Percentiles rank a stretch among this genome's conserved stretches.
Evolutionary conservation across 371 early-diverging fungal genomes (phyloP).

Genomic region (Circinella minor): DNA sequence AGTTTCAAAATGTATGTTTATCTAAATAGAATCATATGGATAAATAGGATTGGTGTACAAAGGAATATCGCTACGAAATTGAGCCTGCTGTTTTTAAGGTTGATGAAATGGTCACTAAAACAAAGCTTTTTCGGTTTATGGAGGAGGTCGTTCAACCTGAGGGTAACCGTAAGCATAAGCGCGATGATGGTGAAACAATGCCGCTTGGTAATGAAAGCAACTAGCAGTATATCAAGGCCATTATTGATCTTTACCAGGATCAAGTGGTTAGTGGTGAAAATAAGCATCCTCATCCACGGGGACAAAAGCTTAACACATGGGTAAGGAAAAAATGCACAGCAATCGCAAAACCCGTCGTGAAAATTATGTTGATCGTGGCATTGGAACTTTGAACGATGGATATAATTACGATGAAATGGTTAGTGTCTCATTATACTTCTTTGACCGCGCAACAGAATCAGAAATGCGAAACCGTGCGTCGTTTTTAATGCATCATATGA

Average conservation of each 20-base stretch:
- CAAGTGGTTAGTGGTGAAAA: not conserved
- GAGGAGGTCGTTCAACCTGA: no score
- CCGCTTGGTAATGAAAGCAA: not conserved
- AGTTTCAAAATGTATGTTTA: no score
- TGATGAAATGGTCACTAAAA: no score
- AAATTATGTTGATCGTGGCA: not conserved
- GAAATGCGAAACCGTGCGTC: conserved; percentile 1
- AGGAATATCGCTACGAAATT: no score
- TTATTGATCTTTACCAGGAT: not conserved
- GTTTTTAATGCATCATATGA: not conserved
- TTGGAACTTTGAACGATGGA: not conserved
- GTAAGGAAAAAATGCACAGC: not conserved
- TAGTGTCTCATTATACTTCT: not conserved
- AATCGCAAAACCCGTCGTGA: not conserved
- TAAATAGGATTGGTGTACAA: no score
- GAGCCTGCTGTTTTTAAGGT: no score
- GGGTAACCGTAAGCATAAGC: not conserved
- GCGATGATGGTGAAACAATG: not conserved
- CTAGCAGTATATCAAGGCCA: not conserved
- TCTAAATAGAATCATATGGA: no score
- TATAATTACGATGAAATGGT: not conserved
- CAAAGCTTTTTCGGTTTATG: no score
- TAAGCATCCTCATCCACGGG: not conserved
- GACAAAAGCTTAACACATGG: not conserved
- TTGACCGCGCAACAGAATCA: not conserved